phyloP scores from a whole-genome alignment of 75 land plant species.

The Larix kaempferi region DNA sequence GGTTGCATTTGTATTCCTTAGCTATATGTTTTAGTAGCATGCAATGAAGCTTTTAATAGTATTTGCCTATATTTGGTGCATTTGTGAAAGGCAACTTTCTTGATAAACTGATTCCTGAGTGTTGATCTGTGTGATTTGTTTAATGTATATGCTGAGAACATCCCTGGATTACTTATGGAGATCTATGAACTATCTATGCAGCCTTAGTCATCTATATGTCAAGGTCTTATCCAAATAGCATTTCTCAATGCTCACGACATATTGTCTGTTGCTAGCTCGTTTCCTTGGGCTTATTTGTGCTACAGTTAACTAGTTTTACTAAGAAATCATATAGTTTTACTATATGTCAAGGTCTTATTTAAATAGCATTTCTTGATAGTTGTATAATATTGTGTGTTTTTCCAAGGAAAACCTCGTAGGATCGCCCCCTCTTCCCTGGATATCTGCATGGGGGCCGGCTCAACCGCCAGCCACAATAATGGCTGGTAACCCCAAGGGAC shows the following conservation, averaged over 20 bases:
- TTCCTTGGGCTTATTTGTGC: neutral
- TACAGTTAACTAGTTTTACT: slow-evolving; percentile 4
- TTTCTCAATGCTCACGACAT: neutral
- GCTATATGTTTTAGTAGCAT: neutral
- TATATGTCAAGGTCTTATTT: neutral
- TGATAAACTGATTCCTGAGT: neutral
- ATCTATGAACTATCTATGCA: neutral
- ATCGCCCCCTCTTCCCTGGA: no score
- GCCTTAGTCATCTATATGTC: neutral
- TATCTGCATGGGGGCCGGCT: no score
- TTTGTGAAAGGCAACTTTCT: slow-evolving; percentile 2
- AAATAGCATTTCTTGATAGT: neutral
- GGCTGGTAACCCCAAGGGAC: no score
- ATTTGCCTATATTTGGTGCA: neutral
- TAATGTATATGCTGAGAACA: neutral
- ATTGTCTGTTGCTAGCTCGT: neutral
- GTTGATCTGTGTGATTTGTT: slow-evolving; percentile 4
- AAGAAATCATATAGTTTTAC: neutral
- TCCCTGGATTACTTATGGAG: neutral
- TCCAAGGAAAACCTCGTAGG: no score
- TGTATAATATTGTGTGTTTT: neutral
- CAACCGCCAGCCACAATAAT: no score
- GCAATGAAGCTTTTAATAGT: neutral
- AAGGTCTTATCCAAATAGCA: neutral
- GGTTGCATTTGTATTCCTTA: neutral